A percentile compares a stretch with the other conserved stretches of the same genome.
These are phyloP conservation scores for Pseudopyricularia cyperi DNA, from an alignment of 2,329 filamentous ascomycete genomes.

Conservation along the genomic window DNA sequence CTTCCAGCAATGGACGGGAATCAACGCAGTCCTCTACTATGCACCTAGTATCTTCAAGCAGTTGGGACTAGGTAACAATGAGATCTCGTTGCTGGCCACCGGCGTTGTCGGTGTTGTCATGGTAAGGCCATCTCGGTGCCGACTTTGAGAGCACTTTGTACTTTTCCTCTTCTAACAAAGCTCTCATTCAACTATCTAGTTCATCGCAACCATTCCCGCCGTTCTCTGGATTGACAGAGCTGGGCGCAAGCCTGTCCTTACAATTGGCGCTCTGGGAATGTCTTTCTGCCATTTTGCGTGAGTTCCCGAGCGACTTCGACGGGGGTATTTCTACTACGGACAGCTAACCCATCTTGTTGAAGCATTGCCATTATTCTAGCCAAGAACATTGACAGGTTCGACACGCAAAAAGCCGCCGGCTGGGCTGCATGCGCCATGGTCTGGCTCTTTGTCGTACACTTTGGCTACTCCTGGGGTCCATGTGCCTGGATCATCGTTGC, in stretches of 20 bases:
- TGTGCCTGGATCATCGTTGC: conserved; percentile 63
- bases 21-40: conserved; percentile 54
- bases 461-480: conserved; percentile 61
- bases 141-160: too few relatives aligned
- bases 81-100: conserved; percentile 49
- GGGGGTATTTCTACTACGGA: too few relatives aligned
- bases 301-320: neutral
- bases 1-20: conserved; percentile 38
- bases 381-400: conserved; percentile 46
- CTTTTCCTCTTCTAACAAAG: too few relatives aligned
- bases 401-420: conserved; percentile 43
- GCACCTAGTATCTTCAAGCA: conserved; percentile 57
- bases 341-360: too few relatives aligned
- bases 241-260: conserved; percentile 49
- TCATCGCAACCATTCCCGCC: conserved; percentile 52
- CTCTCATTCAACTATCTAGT: too few relatives aligned
- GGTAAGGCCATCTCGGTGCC: conserved; percentile 10
- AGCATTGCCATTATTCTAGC: conserved; percentile 60
- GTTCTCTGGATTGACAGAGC: conserved; percentile 53
- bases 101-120: conserved; percentile 61
- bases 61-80: conserved; percentile 42
- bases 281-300: conserved; percentile 46
- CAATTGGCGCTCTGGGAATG: conserved; percentile 57
- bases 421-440: conserved; percentile 59
- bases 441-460: conserved; percentile 64